Conservation (phyloP, 2,329 filamentous ascomycete species). For the Dothistroma septosporum region DNA sequence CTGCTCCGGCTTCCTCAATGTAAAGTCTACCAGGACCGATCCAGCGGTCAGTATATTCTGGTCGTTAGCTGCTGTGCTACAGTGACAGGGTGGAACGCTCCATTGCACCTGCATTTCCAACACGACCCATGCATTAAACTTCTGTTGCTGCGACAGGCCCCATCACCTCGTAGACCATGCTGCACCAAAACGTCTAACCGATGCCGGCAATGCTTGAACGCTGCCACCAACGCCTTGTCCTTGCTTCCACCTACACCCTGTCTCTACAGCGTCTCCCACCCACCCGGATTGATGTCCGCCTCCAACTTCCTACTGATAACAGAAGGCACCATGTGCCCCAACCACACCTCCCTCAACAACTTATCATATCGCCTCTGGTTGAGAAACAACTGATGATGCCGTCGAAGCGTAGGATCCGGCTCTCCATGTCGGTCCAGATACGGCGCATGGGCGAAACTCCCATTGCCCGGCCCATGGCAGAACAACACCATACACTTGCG, state of each 20-base stretch:
- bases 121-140: neutral
- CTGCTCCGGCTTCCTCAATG: too few relatives aligned
- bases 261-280: slow-evolving; percentile 71
- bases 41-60: too few relatives aligned
- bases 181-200: too few relatives aligned
- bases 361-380: slow-evolving; percentile 93
- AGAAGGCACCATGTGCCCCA: slow-evolving; percentile 80
- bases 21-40: too few relatives aligned
- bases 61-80: too few relatives aligned
- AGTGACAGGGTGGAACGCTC: too few relatives aligned
- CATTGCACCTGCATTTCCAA: too few relatives aligned
- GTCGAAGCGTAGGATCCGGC: slow-evolving; percentile 79
- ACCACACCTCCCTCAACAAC: slow-evolving; percentile 78
- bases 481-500: slow-evolving; percentile 92
- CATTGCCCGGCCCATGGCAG: slow-evolving; percentile 68
- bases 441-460: slow-evolving; percentile 80
- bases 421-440: slow-evolving; percentile 97
- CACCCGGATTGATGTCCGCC: slow-evolving; percentile 92
- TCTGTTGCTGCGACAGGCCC: too few relatives aligned
- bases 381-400: slow-evolving; percentile 83
- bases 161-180: too few relatives aligned
- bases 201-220: neutral
- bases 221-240: neutral
- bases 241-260: neutral
- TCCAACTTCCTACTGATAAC: slow-evolving; percentile 87